phyloP scores from a whole-genome alignment of 202 grass and related monocot genomes.

The Eragrostis tef region DNA sequence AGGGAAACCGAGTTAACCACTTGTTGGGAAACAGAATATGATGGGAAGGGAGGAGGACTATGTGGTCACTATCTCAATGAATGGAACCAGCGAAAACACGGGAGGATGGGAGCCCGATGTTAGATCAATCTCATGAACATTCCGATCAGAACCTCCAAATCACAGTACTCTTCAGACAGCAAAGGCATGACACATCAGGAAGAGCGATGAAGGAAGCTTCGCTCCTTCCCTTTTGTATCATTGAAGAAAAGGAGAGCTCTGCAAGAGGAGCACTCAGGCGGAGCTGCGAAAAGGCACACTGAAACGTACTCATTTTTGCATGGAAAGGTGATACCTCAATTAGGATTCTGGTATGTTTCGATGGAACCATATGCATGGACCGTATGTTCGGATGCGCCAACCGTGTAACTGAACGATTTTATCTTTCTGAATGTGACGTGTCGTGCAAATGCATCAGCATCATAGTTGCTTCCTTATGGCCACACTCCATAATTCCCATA shows the following conservation, averaged over 20 bases:
- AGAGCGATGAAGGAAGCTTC: constrained; percentile 22
- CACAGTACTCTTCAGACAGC: constrained; percentile 5
- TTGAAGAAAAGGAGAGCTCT: not conserved
- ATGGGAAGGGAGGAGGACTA: constrained; percentile 39
- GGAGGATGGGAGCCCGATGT: constrained; percentile 41
- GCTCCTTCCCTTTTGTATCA: not conserved
- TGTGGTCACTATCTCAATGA: constrained; percentile 39
- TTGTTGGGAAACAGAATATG: constrained; percentile 37
- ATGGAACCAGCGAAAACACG: constrained; percentile 34
- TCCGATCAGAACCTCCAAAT: constrained; percentile 41
- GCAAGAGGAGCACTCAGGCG: not conserved
- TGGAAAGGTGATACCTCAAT: not conserved
- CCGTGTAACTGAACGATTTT: not conserved
- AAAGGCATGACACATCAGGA: not conserved
- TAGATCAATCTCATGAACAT: constrained; percentile 13
- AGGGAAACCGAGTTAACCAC: constrained; percentile 7
- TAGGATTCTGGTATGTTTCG: not conserved
- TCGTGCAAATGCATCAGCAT: not conserved
- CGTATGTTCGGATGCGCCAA: not conserved
- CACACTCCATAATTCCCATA: constrained; percentile 38
- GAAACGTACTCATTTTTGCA: constrained; percentile 2
- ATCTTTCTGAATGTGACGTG: constrained; percentile 29
- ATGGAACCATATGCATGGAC: not conserved
- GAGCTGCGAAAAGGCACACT: not conserved
- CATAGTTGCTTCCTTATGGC: constrained; percentile 33